Base-by-base conservation (phyloP, 2,329 filamentous ascomycete species). In the Sporothrix humicola region DNA sequence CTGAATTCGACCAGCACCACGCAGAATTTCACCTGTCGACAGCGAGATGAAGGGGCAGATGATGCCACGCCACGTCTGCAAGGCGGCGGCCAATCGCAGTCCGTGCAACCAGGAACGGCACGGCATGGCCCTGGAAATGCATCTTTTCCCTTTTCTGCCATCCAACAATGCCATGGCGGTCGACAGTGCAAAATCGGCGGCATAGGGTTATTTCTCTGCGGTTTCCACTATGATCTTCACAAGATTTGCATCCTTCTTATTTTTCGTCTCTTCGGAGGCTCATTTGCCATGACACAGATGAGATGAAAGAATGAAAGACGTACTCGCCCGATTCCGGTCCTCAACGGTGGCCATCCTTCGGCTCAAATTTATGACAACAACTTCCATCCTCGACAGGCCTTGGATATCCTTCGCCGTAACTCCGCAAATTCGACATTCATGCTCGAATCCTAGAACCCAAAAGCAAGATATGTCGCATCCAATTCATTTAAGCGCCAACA, bases 1-100 rank as follows among this genome's bases (percentile, higher is more conserved):
- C 15, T 54, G 15, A n/a, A 63, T 44, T 20, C 20, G 13, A 46
- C 37, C 56, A 61, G 37, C 59, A 63, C 31, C 58, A 61, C 58
- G 7, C 58, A 17, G 10, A n/a, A 31, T 10, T 26, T 37, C 42
- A 9, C 10, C 68, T 46, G 68, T 58, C 52, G 44, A 46, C 50
- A 46, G 52, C 37, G 68, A 70, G 66, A 69, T 69, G 68, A 70
- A 69, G 52, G 52, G 52, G 66, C 4, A 58, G 23, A 23, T 17
- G 17, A 42, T 37, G 26, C 68, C 52, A 58, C 37, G 37, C 50
- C 68, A 46, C 26, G 9, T 37, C 48, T 54, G 26, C 46, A 31
- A 37, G 31, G 15, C 23, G 26, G 20, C 26, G 17, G 13, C 68
- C 68, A 70, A 70, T 48, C 68, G 59, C 17, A 54, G 26, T 6